A percentile compares a stretch with the other conserved stretches of the same genome.
phyloP scores from a whole-genome alignment of 2,329 filamentous ascomycete genomes.

The Tympanopsis confertula region DNA sequence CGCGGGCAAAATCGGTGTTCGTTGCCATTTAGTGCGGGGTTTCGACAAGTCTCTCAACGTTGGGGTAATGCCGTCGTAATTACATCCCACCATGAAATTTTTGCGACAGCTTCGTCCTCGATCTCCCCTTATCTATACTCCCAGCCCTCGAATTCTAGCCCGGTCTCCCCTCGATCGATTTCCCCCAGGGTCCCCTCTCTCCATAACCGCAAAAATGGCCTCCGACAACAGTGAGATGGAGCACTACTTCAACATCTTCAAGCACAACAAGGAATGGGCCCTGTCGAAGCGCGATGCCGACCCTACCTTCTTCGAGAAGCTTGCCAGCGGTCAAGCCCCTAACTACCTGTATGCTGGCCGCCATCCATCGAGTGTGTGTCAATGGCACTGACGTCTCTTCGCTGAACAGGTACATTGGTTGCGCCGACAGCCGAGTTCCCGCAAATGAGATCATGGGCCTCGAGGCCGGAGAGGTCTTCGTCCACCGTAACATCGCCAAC shows the following conservation, averaged over 20 bases:
- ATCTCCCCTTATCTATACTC: too few relatives aligned
- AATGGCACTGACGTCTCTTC: too few relatives aligned
- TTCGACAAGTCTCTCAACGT: too few relatives aligned
- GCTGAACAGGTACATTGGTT: slow-evolving; percentile 32
- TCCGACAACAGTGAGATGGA: slow-evolving; percentile 16
- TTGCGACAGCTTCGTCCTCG: too few relatives aligned
- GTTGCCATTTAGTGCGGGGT: too few relatives aligned
- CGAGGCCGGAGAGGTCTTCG: slow-evolving; percentile 55
- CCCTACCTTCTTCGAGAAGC: slow-evolving; percentile 28
- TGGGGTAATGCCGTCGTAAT: too few relatives aligned
- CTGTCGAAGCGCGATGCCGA: slow-evolving; percentile 24
- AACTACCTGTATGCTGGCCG: slow-evolving; percentile 32
- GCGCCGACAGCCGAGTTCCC: slow-evolving; percentile 53
- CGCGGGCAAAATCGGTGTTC: too few relatives aligned
- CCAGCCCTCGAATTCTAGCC: too few relatives aligned
- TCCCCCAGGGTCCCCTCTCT: neutral
- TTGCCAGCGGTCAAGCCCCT: slow-evolving; percentile 27
- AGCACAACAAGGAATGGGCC: slow-evolving; percentile 32
- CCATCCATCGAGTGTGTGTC: neutral
- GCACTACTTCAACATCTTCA: slow-evolving; percentile 29
- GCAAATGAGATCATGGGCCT: slow-evolving; percentile 52
- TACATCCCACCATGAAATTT: too few relatives aligned
- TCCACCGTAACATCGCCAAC: slow-evolving; percentile 62
- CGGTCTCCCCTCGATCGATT: too few relatives aligned
- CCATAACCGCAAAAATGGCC: neutral